Percentiles rank a stretch among this genome's conserved stretches.
phyloP scores from a whole-genome alignment of 345 rosid species.

The Gossypium herbaceum region DNA sequence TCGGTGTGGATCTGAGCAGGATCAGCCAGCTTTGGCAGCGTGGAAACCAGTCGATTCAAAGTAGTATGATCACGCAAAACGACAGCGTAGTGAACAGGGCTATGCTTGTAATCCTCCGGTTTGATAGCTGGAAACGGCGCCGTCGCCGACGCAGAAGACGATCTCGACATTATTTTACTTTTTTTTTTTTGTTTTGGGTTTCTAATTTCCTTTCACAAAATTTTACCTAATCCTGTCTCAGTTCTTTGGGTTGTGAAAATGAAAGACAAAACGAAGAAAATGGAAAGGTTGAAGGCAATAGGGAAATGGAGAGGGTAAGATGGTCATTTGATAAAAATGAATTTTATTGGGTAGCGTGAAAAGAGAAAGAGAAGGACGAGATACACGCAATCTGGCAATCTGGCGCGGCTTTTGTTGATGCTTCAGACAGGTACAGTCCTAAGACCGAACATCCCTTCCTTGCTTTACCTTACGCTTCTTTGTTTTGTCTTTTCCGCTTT shows the following conservation, averaged over 20 bases:
- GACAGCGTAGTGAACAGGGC: constrained; percentile 85
- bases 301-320: background rate
- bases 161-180: constrained; percentile 33
- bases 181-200: constrained; percentile 16
- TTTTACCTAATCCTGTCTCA: no score
- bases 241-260: background rate
- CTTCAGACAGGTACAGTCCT: background rate
- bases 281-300: background rate
- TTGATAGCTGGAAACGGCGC: constrained; percentile 39
- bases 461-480: background rate
- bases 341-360: constrained; percentile 27
- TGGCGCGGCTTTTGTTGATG: constrained; percentile 40
- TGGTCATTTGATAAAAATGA: background rate
- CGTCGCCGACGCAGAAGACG: constrained; percentile 37
- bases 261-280: background rate
- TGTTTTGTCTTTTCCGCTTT: constrained; percentile 14
- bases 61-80: constrained; percentile 62
- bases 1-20: constrained; percentile 65
- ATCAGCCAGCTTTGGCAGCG: constrained; percentile 64
- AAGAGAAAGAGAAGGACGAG: constrained; percentile 10
- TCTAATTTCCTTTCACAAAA: background rate
- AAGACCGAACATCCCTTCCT: background rate
- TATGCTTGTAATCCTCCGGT: constrained; percentile 71
- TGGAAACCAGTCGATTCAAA: constrained; percentile 60
- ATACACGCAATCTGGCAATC: constrained; percentile 43